These are phyloP conservation scores for Sextonia rubra DNA, from an alignment of 164 flowering plant species.

Conservation along the genomic window DNA sequence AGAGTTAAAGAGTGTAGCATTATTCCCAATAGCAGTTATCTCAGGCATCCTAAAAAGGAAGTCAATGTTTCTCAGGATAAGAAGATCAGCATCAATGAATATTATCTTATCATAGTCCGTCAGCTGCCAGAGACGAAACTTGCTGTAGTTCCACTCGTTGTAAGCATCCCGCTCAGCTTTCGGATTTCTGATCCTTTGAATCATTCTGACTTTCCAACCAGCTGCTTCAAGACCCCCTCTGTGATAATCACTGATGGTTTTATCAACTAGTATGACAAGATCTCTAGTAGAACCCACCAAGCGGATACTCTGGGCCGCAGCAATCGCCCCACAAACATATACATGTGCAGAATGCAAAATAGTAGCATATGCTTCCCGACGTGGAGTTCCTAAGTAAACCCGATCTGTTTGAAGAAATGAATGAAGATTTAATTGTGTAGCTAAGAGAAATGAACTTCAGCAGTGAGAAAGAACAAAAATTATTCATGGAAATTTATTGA, in stretches of 20 bases:
- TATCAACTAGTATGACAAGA: slow-evolving; percentile 54
- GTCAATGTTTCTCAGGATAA: slow-evolving; percentile 77
- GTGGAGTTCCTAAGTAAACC: slow-evolving; percentile 27
- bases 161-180: slow-evolving; percentile 73
- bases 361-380: slow-evolving; percentile 57
- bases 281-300: slow-evolving; percentile 51
- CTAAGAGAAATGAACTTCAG: not conserved
- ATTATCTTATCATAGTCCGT: slow-evolving; percentile 92
- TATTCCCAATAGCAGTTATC: slow-evolving; percentile 78
- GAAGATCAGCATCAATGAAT: slow-evolving; percentile 87
- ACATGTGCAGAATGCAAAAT: slow-evolving; percentile 56
- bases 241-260: slow-evolving; percentile 46
- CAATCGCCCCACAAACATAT: slow-evolving; percentile 63
- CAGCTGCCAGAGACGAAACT: slow-evolving; percentile 92
- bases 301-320: slow-evolving; percentile 64
- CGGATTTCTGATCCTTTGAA: slow-evolving; percentile 55
- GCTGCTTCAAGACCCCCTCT: slow-evolving; percentile 51
- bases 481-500: not conserved
- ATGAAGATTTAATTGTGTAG: not conserved
- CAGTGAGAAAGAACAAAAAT: not conserved
- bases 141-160: slow-evolving; percentile 94
- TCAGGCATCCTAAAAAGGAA: slow-evolving; percentile 86
- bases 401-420: slow-evolving; percentile 16
- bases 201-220: slow-evolving; percentile 53
- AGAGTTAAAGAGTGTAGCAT: slow-evolving; percentile 82